Conservation (phyloP, 169 alveolate genomes). For the Cryptosporidium bovis region DNA sequence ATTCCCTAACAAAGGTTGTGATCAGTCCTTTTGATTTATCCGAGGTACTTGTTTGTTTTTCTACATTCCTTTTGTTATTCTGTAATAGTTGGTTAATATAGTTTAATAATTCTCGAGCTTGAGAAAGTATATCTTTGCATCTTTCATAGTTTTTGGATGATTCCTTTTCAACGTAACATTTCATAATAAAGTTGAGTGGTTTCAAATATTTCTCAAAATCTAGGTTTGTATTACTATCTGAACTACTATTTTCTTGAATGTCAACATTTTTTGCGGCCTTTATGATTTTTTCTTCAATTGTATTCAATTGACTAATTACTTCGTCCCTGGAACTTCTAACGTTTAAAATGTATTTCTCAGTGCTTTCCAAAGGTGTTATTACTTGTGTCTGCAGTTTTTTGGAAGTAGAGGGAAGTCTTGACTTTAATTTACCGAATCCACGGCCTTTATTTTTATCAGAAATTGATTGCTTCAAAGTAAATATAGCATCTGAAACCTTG, state of each 20-base stretch:
- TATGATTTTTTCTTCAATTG: slow-evolving; percentile 27
- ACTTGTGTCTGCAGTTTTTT: slow-evolving; percentile 32
- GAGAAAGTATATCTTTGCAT: slow-evolving; percentile 19
- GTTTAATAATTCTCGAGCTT: slow-evolving; percentile 19
- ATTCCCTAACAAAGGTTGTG: not conserved
- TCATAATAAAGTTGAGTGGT: slow-evolving; percentile 30
- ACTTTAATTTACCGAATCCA: slow-evolving; percentile 44
- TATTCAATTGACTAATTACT: slow-evolving; percentile 5
- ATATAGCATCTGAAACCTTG: slow-evolving; percentile 3
- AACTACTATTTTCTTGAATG: not conserved
- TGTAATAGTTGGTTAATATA: not conserved
- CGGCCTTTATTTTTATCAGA: slow-evolving; percentile 31
- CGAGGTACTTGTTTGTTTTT: not conserved
- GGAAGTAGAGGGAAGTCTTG: slow-evolving; percentile 31
- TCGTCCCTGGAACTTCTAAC: slow-evolving; percentile 26
- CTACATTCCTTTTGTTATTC: not conserved
- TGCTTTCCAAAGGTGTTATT: slow-evolving; percentile 6
- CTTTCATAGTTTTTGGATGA: slow-evolving; percentile 21
- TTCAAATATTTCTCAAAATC: slow-evolving; percentile 25
- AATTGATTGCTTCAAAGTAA: slow-evolving; percentile 20
- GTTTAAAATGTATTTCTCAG: slow-evolving; percentile 13
- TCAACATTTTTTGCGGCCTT: not conserved
- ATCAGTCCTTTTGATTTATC: not conserved
- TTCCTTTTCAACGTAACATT: slow-evolving; percentile 40
- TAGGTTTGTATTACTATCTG: not conserved